phyloP scores from a whole-genome alignment of 257 asterid species.

The Solanum gandarillasii region DNA sequence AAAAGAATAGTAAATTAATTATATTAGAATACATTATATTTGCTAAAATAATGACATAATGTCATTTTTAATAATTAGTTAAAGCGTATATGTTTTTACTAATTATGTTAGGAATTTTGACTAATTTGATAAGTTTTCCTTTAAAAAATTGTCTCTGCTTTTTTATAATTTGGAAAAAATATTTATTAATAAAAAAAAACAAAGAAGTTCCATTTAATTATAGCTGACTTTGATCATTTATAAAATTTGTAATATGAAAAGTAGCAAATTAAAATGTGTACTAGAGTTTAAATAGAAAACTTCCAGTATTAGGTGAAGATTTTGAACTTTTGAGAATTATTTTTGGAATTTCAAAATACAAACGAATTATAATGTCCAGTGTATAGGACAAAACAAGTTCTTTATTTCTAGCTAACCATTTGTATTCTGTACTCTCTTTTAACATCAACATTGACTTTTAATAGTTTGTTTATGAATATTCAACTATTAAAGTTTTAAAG shows the following conservation, averaged over 20 bases:
- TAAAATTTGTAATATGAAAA: neutral
- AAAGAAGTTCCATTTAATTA: neutral
- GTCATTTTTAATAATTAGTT: too few relatives aligned
- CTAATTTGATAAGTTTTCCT: neutral
- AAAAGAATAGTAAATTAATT: too few relatives aligned
- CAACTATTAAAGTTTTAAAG: neutral
- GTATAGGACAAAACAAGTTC: constrained; percentile 14
- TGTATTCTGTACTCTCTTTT: neutral
- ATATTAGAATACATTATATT: too few relatives aligned
- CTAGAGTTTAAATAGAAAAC: constrained; percentile 2
- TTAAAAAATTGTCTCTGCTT: neutral
- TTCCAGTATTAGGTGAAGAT: constrained; percentile 18
- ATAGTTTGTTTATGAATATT: neutral
- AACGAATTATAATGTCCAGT: neutral
- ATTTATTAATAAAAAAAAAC: too few relatives aligned
- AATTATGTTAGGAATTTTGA: too few relatives aligned
- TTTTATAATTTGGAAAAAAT: neutral
- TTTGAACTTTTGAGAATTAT: neutral
- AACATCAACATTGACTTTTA: constrained; percentile 11
- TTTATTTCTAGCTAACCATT: constrained; percentile 3
- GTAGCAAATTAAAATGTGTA: neutral
- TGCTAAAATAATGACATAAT: too few relatives aligned
- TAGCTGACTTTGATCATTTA: neutral
- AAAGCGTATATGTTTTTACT: too few relatives aligned
- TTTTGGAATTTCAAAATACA: neutral